phyloP scores from a whole-genome alignment of 176 grass and related monocot genomes.

The Calamus simplicifolius region DNA sequence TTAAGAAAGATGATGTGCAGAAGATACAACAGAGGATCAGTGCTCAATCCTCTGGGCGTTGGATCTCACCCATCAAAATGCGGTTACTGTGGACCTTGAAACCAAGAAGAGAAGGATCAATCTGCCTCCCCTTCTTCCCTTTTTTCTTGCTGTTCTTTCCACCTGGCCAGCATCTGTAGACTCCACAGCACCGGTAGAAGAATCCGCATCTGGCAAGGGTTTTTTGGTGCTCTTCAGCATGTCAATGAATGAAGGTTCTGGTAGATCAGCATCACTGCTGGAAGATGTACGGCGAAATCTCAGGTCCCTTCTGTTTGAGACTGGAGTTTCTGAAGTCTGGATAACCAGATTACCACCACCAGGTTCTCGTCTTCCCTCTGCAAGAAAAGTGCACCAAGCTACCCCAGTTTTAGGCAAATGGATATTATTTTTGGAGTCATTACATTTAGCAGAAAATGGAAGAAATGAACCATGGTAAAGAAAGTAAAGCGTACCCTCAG shows the following conservation, averaged over 20 bases:
- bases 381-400: not conserved
- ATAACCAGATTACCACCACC: not conserved
- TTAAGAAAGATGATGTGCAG: conserved; percentile 37
- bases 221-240: conserved; percentile 91
- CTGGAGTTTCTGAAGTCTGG: conserved; percentile 26
- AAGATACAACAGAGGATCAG: conserved; percentile 4
- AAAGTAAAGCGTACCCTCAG: conserved; percentile 37
- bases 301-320: conserved; percentile 51
- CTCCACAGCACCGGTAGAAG: conserved; percentile 17
- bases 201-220: conserved; percentile 32
- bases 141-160: conserved; percentile 80
- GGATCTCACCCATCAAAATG: conserved; percentile 98
- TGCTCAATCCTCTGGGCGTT: conserved; percentile 61
- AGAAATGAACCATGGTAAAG: not conserved
- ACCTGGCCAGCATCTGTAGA: conserved; percentile 32
- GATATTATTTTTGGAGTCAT: too few species aligned
- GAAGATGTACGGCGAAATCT: conserved; percentile 29
- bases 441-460: too few species aligned
- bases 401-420: too few species aligned
- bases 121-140: conserved; percentile 91
- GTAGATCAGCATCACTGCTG: conserved; percentile 31
- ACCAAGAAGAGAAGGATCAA: conserved; percentile 91
- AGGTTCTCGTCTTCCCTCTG: conserved; percentile 16
- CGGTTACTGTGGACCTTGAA: conserved; percentile 99
- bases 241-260: conserved; percentile 77